Percentiles rank a stretch among this genome's conserved stretches.
Conservation (phyloP, 192 early-diverging fungal species). For the Powellomyces hirtus region DNA sequence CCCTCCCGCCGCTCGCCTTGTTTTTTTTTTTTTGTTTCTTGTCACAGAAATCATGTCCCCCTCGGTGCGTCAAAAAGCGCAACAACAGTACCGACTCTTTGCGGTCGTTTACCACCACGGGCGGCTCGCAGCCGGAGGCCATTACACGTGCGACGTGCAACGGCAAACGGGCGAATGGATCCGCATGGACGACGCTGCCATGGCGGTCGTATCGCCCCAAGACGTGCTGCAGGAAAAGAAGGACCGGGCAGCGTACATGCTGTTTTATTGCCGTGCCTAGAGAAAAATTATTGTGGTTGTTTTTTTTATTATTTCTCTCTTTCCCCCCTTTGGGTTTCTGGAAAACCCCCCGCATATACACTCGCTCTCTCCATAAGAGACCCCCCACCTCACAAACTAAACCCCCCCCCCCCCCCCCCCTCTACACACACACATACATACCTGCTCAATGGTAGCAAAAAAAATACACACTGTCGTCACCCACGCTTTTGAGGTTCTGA, state of each 20-base stretch:
- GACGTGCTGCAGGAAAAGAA: conserved; percentile 58
- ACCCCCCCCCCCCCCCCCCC: too few relatives aligned
- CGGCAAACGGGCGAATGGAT: conserved; percentile 75
- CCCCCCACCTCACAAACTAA: too few relatives aligned
- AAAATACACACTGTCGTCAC: too few relatives aligned
- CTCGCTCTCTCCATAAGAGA: too few relatives aligned
- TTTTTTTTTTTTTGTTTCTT: neutral
- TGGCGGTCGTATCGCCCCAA: conserved; percentile 52
- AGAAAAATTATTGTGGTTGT: too few relatives aligned
- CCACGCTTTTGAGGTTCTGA: too few relatives aligned
- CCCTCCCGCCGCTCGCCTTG: neutral
- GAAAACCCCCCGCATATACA: too few relatives aligned
- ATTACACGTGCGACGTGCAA: conserved; percentile 94
- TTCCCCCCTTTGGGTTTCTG: too few relatives aligned
- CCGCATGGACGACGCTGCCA: conserved; percentile 85
- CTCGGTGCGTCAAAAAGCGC: neutral
- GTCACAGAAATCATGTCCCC: conserved; percentile 53
- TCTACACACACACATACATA: too few relatives aligned
- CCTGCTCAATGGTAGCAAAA: too few relatives aligned
- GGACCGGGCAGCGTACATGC: conserved; percentile 73
- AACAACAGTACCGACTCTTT: conserved; percentile 40
- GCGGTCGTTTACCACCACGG: conserved; percentile 96
- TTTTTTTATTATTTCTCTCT: neutral
- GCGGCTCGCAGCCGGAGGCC: conserved; percentile 78
- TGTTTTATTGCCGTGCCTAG: conserved; percentile 56